Conservation (phyloP, 257 asterid species). For the Solanum bulbocastanum region DNA sequence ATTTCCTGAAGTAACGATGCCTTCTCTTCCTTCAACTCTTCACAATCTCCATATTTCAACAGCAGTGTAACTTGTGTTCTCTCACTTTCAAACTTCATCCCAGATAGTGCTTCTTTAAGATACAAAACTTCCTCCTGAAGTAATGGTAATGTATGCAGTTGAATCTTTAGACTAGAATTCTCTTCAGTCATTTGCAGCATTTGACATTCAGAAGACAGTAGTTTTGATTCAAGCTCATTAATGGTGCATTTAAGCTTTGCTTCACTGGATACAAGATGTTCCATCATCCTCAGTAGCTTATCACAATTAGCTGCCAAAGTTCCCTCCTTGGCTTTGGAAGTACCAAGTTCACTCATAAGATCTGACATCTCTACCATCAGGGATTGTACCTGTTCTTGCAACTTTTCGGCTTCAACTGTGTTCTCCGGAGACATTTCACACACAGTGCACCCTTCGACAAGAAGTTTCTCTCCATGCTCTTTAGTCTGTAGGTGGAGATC, state of each 20-base stretch:
- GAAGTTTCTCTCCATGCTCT: not conserved
- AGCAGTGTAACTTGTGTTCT: slow-evolving; percentile 18
- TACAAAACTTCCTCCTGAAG: slow-evolving; percentile 26
- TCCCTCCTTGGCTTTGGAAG: slow-evolving; percentile 1
- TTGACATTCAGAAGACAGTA: slow-evolving; percentile 16
- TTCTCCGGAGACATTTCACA: not conserved
- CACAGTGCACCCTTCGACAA: not conserved
- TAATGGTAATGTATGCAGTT: slow-evolving; percentile 8
- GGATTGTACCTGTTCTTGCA: not conserved
- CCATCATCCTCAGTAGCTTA: slow-evolving; percentile 3
- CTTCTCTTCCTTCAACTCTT: slow-evolving; percentile 17
- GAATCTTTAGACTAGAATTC: slow-evolving; percentile 10
- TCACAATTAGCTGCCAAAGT: slow-evolving; percentile 7
- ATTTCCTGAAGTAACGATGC: slow-evolving; percentile 9
- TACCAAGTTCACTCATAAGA: slow-evolving; percentile 1
- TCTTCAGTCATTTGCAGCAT: slow-evolving; percentile 27
- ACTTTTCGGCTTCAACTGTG: not conserved
- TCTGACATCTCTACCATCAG: not conserved
- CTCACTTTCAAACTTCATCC: slow-evolving; percentile 11
- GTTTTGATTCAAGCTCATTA: slow-evolving; percentile 18
- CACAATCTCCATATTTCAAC: slow-evolving; percentile 20
- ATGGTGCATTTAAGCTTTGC: slow-evolving; percentile 14
- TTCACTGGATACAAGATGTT: slow-evolving; percentile 8
- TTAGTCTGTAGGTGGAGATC: not conserved
- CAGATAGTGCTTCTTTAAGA: slow-evolving; percentile 16